These are phyloP conservation scores for Hyaloscypha bicolor DNA, from an alignment of 495 filamentous ascomycete genomes.

Conservation along the genomic window DNA sequence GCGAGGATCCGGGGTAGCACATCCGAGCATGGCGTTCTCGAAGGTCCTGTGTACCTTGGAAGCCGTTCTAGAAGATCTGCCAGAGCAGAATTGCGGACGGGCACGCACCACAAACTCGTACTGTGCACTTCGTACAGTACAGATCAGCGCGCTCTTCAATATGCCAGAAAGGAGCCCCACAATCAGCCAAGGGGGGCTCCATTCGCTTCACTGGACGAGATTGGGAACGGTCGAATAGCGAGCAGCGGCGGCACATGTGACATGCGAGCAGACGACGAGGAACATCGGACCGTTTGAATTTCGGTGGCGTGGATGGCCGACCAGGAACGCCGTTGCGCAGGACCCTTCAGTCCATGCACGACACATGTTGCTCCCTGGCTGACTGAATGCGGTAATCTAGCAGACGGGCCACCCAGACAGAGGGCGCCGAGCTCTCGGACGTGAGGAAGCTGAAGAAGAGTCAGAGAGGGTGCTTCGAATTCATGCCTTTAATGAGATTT, in stretches of 20 bases:
- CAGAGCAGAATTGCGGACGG: no score
- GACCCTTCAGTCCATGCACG: conserved; percentile 23
- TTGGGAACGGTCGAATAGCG: not conserved
- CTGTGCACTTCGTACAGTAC: no score
- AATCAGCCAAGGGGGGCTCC: not conserved
- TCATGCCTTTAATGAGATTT: conserved; percentile 16
- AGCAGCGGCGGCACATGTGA: conserved; percentile 2
- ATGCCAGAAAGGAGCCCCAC: not conserved
- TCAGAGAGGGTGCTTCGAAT: conserved; percentile 9
- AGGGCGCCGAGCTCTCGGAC: conserved; percentile 10
- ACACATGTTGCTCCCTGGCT: conserved; percentile 15
- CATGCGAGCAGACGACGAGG: conserved; percentile 7
- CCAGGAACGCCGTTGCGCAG: conserved; percentile 14
- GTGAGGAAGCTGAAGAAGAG: conserved; percentile 16
- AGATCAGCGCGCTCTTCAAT: no score
- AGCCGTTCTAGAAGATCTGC: not conserved
- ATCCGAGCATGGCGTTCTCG: not conserved
- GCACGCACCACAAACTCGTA: no score
- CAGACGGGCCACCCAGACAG: not conserved
- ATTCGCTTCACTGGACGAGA: not conserved
- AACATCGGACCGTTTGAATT: conserved; percentile 33
- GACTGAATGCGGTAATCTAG: not conserved
- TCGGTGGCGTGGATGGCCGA: conserved; percentile 8
- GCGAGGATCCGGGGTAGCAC: conserved; percentile 5
- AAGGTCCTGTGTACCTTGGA: not conserved